Conservation (phyloP, 1,284 basidiomycete species). For the Puccinia hordei region DNA sequence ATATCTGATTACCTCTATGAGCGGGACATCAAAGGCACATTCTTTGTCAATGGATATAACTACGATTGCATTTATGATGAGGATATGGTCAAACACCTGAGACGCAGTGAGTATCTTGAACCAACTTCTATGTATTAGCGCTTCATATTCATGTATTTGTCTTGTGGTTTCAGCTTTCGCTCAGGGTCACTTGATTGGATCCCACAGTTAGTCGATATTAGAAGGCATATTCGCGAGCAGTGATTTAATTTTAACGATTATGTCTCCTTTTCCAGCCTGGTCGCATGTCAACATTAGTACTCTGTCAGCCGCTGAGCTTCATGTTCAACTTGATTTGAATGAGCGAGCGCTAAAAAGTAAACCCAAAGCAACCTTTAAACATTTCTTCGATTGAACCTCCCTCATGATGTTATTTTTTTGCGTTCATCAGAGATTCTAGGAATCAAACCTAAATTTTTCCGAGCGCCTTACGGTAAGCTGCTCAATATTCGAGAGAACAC, state of each 20-base stretch:
- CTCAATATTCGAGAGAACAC: background rate
- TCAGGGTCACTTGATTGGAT: conserved; percentile 24
- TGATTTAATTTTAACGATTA: background rate
- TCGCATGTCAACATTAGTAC: conserved; percentile 36
- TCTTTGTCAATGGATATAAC: conserved; percentile 43
- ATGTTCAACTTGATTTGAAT: conserved; percentile 22
- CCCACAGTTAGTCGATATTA: conserved; percentile 9
- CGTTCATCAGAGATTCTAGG: conserved; percentile 29
- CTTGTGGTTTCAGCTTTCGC: background rate
- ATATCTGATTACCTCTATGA: conserved; percentile 21
- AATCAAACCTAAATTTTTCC: conserved; percentile 43
- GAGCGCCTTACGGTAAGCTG: conserved; percentile 38
- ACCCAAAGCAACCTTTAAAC: background rate
- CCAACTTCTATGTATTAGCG: background rate
- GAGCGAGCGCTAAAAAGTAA: conserved; percentile 32
- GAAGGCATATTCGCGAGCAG: background rate
- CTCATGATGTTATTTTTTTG: no score
- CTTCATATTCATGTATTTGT: background rate
- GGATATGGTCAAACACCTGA: conserved; percentile 7
- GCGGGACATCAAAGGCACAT: conserved; percentile 12
- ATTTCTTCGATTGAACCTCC: background rate
- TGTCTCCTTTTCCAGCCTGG: conserved; percentile 22
- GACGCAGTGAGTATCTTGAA: conserved; percentile 21
- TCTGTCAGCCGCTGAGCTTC: conserved; percentile 19
- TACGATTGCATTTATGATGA: conserved; percentile 37